These are phyloP conservation scores for Populus hybrid DNA, from an alignment of 441 rosid genomes.

Conservation along the genomic window DNA sequence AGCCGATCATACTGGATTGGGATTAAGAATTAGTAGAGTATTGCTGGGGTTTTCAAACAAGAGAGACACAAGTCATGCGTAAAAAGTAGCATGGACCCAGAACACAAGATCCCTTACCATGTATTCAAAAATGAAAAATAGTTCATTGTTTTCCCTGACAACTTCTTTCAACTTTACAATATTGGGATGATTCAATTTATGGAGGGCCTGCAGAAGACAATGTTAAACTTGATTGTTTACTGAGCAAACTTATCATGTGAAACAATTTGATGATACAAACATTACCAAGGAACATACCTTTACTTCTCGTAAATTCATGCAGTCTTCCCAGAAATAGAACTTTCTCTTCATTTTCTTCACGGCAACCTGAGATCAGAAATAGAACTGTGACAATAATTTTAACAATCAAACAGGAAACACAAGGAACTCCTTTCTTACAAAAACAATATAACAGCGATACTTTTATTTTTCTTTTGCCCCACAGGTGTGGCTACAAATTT, in stretches of 20 bases:
- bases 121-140: slow-evolving; percentile 94
- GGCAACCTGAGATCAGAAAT: slow-evolving; percentile 60
- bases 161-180: slow-evolving; percentile 94
- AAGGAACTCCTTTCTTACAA: background rate
- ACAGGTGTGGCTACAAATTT: background rate
- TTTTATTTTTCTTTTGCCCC: background rate
- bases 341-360: slow-evolving; percentile 96
- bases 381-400: background rate
- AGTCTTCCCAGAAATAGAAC: slow-evolving; percentile 91
- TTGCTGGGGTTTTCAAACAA: background rate
- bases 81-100: background rate
- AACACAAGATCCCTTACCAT: slow-evolving; percentile 53
- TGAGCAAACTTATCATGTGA: background rate
- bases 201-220: slow-evolving; percentile 69
- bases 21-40: background rate
- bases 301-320: slow-evolving; percentile 85
- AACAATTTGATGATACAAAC: background rate
- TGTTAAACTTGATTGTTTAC: background rate
- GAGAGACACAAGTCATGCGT: background rate
- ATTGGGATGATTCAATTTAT: slow-evolving; percentile 83
- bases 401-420: background rate
- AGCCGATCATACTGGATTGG: background rate
- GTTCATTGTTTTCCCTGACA: slow-evolving; percentile 80
- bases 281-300: slow-evolving; percentile 46
- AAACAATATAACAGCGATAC: background rate